Evolutionary conservation across 257 asterid species (phyloP).

Genomic region (Penstemon newberryi): DNA sequence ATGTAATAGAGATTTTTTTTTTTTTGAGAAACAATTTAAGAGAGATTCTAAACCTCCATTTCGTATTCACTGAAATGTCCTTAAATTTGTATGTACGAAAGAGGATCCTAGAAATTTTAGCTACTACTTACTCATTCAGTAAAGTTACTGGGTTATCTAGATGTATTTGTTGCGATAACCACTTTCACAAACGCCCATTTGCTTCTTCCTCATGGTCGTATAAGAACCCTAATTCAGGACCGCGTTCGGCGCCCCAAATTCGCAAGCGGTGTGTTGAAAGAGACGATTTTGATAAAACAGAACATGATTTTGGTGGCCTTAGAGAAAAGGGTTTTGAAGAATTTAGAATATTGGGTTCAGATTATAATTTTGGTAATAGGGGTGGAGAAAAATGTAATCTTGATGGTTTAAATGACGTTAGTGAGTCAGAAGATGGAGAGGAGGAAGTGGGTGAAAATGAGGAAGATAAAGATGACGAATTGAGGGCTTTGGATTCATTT

Average conservation of each 20-base stretch:
- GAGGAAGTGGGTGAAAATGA: conserved; percentile 27
- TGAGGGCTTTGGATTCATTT: conserved; percentile 57
- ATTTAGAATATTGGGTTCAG: conserved; percentile 28
- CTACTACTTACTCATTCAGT: conserved; percentile 27
- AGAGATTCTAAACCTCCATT: neutral
- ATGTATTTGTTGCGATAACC: conserved; percentile 18
- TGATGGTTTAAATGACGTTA: conserved; percentile 37
- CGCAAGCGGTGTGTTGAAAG: conserved; percentile 32
- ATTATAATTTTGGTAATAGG: conserved; percentile 21
- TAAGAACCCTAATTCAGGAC: conserved; percentile 9
- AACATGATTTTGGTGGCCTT: conserved; percentile 28
- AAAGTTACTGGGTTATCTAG: neutral
- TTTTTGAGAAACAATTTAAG: neutral
- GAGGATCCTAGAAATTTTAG: conserved; percentile 19
- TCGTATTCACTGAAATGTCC: conserved; percentile 20
- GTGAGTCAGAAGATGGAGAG: conserved; percentile 42
- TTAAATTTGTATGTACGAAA: conserved; percentile 2
- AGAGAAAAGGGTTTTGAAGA: conserved; percentile 34
- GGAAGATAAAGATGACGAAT: conserved; percentile 46
- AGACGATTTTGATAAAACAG: conserved; percentile 24
- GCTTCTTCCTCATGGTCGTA: conserved; percentile 33
- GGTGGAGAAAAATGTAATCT: conserved; percentile 37
- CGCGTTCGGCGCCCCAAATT: conserved; percentile 16
- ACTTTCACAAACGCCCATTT: conserved; percentile 23
- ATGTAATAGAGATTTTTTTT: too few species aligned